Base-by-base conservation (phyloP, 306 rosid genomes). In the Casuarina equisetifolia region DNA sequence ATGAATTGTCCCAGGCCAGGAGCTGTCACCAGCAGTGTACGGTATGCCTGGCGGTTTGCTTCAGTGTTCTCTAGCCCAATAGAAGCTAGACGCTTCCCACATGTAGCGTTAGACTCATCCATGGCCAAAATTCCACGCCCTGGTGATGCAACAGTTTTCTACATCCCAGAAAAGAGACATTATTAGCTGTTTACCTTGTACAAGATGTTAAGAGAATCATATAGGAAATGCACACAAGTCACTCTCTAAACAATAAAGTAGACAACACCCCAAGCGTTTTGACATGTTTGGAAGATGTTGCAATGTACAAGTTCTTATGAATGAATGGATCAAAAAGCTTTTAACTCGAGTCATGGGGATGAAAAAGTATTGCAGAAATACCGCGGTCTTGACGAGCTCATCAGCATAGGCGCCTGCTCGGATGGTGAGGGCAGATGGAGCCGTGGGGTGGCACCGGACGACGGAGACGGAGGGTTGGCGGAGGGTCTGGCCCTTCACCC, bases 371-470 rank as follows among this genome's bases (percentile, higher is more conserved):
- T 42, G 50, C 1, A n/a, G 36, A 69, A 89, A 11, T 89, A 94
- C 98, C 76, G 98, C 98, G 19, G 98, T 94, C 72, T 94, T 94
- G 85, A 94, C 93, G 38, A 94, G 92, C 79, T 94, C 98, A n/a
- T 94, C 97, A 3, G 88, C 80, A 32, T 94, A 94, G 68, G 98
- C 84, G 63, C 86, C 72, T n/a, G 98, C 97, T 40, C 95, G 86
- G 70, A 94, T 76, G 32, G 89, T 82, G 80, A 94, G 88, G 6
- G 88, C n/a, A 2, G 96, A 80, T 0, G 89, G 79, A 58, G 86
- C 48, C 0, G 84, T 45, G 69, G 93, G 84, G 84, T 53, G 90
- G 92, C 90, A 86, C 72, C 94, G 83, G 15, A 85, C 88, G 0
- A 76, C 74, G 0, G 91, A 90, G 51, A 77, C 82, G 0, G 95